A percentile compares a stretch with the other conserved stretches of the same genome.
Evolutionary conservation across 2,329 filamentous ascomycete species (phyloP).

Genomic region (Botryosphaeria dothidea): DNA sequence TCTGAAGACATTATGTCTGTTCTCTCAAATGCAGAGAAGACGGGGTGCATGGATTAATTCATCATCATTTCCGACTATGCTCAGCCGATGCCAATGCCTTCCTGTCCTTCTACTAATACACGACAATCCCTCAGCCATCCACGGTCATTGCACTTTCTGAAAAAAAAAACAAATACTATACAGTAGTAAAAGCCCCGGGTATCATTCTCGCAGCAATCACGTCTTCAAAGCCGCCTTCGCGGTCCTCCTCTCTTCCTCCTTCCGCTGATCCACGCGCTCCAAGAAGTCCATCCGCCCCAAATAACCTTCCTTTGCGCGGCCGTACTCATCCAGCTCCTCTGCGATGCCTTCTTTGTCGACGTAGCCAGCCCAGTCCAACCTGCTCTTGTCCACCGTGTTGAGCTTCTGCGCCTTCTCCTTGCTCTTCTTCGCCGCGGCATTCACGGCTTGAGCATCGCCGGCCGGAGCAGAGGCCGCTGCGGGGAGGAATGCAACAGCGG

Average conservation of each 20-base stretch:
- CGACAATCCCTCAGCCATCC: no score
- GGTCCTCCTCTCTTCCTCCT: conserved; percentile 57
- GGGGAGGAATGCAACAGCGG: no score
- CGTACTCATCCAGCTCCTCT: conserved; percentile 62
- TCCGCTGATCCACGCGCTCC: conserved; percentile 56
- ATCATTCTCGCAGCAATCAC: not conserved
- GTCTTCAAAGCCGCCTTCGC: conserved; percentile 45
- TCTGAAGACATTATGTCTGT: no score
- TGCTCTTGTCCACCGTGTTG: conserved; percentile 67
- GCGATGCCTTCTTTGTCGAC: conserved; percentile 62
- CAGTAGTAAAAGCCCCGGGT: not conserved
- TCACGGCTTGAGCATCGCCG: conserved; percentile 31
- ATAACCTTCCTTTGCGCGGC: conserved; percentile 63
- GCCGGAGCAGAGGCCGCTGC: conserved; percentile 24
- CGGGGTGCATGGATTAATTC: no score
- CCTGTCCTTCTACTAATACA: no score
- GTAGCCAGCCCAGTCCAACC: conserved; percentile 65
- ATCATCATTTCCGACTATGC: no score
- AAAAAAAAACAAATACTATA: not conserved
- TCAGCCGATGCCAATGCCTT: no score
- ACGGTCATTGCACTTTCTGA: no score
- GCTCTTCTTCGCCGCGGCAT: conserved; percentile 26
- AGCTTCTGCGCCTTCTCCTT: conserved; percentile 56
- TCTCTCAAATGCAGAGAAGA: no score
- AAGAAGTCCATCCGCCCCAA: conserved; percentile 64